Evolutionary conservation across 2,329 filamentous ascomycete genomes (phyloP).

Genomic region (Verticillium alfalfae): DNA sequence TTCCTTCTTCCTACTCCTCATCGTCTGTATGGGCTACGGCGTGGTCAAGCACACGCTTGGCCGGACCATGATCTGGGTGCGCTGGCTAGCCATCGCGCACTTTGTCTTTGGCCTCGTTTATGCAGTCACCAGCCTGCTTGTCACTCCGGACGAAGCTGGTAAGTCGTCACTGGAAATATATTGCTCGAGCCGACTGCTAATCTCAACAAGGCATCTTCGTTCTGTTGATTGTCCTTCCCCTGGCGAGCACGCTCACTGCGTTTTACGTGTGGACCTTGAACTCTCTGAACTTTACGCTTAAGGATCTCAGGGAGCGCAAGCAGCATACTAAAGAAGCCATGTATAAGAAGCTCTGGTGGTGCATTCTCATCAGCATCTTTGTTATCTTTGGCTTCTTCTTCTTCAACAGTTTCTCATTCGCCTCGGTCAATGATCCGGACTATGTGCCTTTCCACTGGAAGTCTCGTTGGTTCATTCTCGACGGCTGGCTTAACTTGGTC

Average conservation of each 20-base stretch:
- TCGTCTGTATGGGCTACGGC: constrained; percentile 99
- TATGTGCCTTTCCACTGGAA: constrained; percentile 98
- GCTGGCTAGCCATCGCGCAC: constrained; percentile 84
- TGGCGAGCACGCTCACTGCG: constrained; percentile 86
- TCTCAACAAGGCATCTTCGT: constrained; percentile 66
- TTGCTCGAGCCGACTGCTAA: not conserved
- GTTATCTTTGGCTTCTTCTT: constrained; percentile 99
- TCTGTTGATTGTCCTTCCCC: constrained; percentile 84
- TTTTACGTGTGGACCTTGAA: constrained; percentile 99
- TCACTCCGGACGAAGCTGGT: constrained; percentile 81
- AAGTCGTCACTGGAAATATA: constrained; percentile 17
- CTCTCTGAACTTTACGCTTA: constrained; percentile 89
- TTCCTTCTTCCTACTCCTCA: constrained; percentile 94
- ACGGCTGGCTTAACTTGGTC: constrained; percentile 95
- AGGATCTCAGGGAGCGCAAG: constrained; percentile 90
- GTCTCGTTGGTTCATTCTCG: constrained; percentile 92
- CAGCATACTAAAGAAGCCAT: constrained; percentile 89
- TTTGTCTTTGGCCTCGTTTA: constrained; percentile 95
- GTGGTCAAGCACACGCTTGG: constrained; percentile 93
- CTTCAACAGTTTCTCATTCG: constrained; percentile 94
- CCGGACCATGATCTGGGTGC: constrained; percentile 89
- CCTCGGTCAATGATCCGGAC: constrained; percentile 74
- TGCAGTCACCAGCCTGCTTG: constrained; percentile 79
- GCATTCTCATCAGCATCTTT: constrained; percentile 83
- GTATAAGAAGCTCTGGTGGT: constrained; percentile 99